Conservation (phyloP, 805 yeast species). For the Pichia deserticola region DNA sequence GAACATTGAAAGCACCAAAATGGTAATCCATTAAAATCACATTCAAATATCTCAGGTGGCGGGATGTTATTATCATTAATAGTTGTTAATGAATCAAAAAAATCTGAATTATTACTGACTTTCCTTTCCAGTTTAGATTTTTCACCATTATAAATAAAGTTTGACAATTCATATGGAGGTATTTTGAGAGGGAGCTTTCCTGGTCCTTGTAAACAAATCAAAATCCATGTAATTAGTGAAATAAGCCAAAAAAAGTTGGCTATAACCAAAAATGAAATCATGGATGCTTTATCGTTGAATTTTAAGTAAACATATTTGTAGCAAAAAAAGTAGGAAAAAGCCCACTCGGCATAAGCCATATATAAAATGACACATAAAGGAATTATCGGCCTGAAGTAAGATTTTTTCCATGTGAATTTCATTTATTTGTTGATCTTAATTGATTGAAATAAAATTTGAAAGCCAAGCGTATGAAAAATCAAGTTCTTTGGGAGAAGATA, state of each 20-base stretch:
- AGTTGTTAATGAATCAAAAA: neutral
- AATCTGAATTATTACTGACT: neutral
- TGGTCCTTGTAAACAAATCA: conserved; percentile 46
- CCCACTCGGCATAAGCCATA: conserved; percentile 23
- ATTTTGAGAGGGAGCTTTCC: conserved; percentile 37
- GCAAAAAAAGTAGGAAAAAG: conserved; percentile 25
- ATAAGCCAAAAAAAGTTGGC: conserved; percentile 22
- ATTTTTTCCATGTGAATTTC: no score
- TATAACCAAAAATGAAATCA: conserved; percentile 28
- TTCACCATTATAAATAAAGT: conserved; percentile 18
- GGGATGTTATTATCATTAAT: conserved; percentile 17
- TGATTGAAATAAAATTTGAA: no score
- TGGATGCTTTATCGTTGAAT: conserved; percentile 30
- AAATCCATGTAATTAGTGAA: conserved; percentile 36
- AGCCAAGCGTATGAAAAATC: no score
- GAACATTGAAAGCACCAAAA: conserved; percentile 65
- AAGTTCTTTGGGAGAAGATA: no score
- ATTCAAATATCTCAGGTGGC: conserved; percentile 55
- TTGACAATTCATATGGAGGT: conserved; percentile 30
- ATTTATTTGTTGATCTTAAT: no score
- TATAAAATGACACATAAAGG: conserved; percentile 15
- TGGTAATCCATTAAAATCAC: conserved; percentile 71
- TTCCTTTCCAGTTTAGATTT: conserved; percentile 1
- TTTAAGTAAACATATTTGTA: conserved; percentile 31
- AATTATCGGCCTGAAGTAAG: neutral